A percentile compares a stretch with the other conserved stretches of the same genome.
These are phyloP conservation scores for Asterophora lycoperdoides DNA, from an alignment of 768 basidiomycete species.

Conservation along the genomic window DNA sequence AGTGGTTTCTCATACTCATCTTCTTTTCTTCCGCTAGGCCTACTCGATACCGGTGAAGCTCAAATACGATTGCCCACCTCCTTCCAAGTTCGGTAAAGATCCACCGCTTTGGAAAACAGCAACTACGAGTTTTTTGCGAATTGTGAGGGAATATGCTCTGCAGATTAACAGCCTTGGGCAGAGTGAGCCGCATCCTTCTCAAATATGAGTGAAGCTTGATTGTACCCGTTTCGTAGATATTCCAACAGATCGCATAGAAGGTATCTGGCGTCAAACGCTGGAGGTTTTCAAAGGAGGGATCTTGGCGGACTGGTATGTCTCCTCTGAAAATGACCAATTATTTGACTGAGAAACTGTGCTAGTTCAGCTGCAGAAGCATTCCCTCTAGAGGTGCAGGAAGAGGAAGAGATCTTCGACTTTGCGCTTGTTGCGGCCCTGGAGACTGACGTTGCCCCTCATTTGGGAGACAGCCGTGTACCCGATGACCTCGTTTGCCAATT, in stretches of 20 bases:
- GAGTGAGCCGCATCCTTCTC: slow-evolving; percentile 31
- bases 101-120: slow-evolving; percentile 93
- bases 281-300: slow-evolving; percentile 81
- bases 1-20: background rate
- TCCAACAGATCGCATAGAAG: slow-evolving; percentile 61
- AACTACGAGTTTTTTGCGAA: slow-evolving; percentile 68
- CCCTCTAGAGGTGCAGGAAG: slow-evolving; percentile 60
- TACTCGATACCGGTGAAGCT: slow-evolving; percentile 90
- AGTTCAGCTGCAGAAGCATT: slow-evolving; percentile 60
- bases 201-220: background rate
- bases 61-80: slow-evolving; percentile 90
- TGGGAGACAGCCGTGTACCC: slow-evolving; percentile 66
- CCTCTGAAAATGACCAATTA: background rate
- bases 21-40: slow-evolving; percentile 44
- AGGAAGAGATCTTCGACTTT: slow-evolving; percentile 83
- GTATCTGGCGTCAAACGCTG: slow-evolving; percentile 81
- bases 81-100: slow-evolving; percentile 86
- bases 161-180: slow-evolving; percentile 48
- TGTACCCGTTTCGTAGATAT: slow-evolving; percentile 37
- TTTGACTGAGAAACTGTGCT: background rate
- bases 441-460: slow-evolving; percentile 71
- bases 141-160: slow-evolving; percentile 62
- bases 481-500: slow-evolving; percentile 67
- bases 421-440: slow-evolving; percentile 76
- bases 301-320: slow-evolving; percentile 70